These are phyloP conservation scores for Avena eriantha DNA, from an alignment of 176 grass and related monocot species.

Conservation along the genomic window DNA sequence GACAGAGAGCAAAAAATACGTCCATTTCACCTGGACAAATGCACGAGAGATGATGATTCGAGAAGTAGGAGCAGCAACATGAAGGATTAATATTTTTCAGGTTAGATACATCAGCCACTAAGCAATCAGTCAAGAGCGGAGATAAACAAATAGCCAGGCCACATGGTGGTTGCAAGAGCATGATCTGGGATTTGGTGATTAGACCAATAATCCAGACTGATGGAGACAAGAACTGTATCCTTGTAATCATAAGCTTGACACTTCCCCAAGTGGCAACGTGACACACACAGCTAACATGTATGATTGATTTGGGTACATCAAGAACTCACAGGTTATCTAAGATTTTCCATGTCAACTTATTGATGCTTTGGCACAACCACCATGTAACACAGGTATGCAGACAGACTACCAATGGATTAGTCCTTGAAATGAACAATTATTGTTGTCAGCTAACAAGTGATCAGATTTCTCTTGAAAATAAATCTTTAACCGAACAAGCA, in stretches of 20 bases:
- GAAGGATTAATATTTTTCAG: neutral
- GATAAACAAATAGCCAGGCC: conserved; percentile 31
- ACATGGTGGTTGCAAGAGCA: conserved; percentile 29
- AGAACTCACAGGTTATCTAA: conserved; percentile 19
- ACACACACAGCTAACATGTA: conserved; percentile 31
- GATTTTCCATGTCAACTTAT: conserved; percentile 28
- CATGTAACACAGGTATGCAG: conserved; percentile 14
- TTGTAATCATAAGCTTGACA: conserved; percentile 2
- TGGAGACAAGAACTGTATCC: conserved; percentile 1
- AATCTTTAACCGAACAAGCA: neutral
- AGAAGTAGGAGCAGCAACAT: neutral
- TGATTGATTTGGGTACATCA: conserved; percentile 28
- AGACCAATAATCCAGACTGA: neutral
- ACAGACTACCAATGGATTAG: neutral
- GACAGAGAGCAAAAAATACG: neutral
- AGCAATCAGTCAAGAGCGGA: neutral
- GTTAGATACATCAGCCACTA: conserved; percentile 7
- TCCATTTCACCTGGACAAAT: conserved; percentile 6
- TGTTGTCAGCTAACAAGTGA: neutral
- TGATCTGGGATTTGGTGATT: conserved; percentile 36
- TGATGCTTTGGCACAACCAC: conserved; percentile 32
- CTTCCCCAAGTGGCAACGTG: conserved; percentile 1
- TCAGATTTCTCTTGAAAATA: neutral
- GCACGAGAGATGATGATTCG: conserved; percentile 13
- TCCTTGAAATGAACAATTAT: neutral